Conservation (phyloP, 2,329 filamentous ascomycete species). For the Penicillium rolfsii region DNA sequence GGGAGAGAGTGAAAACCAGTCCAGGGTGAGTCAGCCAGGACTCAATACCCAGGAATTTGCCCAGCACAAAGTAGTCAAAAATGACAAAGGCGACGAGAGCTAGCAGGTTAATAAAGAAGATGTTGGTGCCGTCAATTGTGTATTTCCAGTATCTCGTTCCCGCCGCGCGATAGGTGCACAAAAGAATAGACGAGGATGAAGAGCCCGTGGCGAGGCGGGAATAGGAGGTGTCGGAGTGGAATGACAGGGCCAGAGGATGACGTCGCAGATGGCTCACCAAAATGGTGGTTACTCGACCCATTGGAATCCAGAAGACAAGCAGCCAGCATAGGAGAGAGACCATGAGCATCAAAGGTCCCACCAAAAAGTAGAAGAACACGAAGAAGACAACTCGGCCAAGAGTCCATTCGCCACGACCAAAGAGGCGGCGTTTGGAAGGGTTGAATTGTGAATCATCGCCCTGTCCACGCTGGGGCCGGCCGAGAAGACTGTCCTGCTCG, state of each 20-base stretch:
- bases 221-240: conserved; percentile 81
- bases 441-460: conserved; percentile 46
- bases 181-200: conserved; percentile 79
- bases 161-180: conserved; percentile 96
- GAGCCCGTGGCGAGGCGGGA: conserved; percentile 71
- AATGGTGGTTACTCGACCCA: conserved; percentile 92
- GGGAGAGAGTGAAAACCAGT: conserved; percentile 79
- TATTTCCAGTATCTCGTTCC: conserved; percentile 99
- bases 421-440: conserved; percentile 77
- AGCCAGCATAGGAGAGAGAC: conserved; percentile 93
- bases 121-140: conserved; percentile 96
- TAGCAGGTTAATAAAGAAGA: conserved; percentile 97
- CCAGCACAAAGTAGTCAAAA: conserved; percentile 84
- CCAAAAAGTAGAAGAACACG: conserved; percentile 89
- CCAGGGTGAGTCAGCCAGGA: conserved; percentile 78
- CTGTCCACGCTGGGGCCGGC: conserved; percentile 61
- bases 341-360: conserved; percentile 81
- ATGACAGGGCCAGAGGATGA: conserved; percentile 88
- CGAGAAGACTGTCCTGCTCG: conserved; percentile 88
- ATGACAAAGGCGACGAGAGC: conserved; percentile 92
- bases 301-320: conserved; percentile 95
- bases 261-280: conserved; percentile 89
- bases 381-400: conserved; percentile 95
- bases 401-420: conserved; percentile 95
- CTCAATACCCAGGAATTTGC: conserved; percentile 68